A percentile compares a stretch with the other conserved stretches of the same genome.
These are phyloP conservation scores for Nemophila menziesii DNA, from an alignment of 257 asterid genomes.

Conservation along the genomic window DNA sequence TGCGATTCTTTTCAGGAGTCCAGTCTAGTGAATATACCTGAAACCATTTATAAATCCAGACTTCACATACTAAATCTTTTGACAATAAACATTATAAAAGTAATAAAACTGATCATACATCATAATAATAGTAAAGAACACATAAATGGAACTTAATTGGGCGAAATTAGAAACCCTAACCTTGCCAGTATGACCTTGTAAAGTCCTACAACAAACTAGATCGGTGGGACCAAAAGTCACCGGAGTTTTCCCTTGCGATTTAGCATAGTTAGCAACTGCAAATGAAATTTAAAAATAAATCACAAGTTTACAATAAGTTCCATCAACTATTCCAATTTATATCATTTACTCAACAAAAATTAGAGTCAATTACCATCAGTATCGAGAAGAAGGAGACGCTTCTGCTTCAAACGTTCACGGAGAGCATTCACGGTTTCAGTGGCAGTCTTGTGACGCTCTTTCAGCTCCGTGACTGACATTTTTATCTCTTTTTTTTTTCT, in stretches of 20 bases:
- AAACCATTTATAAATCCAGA: conserved; percentile 4
- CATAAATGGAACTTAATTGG: neutral
- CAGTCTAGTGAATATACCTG: conserved; percentile 95
- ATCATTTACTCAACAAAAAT: no score
- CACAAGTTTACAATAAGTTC: conserved; percentile 1
- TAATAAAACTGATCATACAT: neutral
- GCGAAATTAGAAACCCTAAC: conserved; percentile 14
- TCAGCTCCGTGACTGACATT: conserved; percentile 79
- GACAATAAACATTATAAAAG: no score
- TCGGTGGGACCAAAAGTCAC: conserved; percentile 88
- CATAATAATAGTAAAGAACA: neutral
- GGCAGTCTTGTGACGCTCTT: conserved; percentile 88
- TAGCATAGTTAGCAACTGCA: conserved; percentile 75
- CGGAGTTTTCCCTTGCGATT: conserved; percentile 72
- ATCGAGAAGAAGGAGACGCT: conserved; percentile 73
- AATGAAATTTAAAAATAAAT: conserved; percentile 7
- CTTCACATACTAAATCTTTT: no score
- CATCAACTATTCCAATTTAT: conserved; percentile 29
- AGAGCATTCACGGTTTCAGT: conserved; percentile 64
- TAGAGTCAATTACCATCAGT: conserved; percentile 47
- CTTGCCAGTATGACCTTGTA: conserved; percentile 98
- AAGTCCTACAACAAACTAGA: conserved; percentile 91
- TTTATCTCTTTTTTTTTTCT: neutral
- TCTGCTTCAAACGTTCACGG: conserved; percentile 58
- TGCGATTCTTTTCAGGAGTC: conserved; percentile 92